Percentiles rank a stretch among this genome's conserved stretches.
phyloP scores from a whole-genome alignment of 2,329 filamentous ascomycete species.

The Eutypella sp. region DNA sequence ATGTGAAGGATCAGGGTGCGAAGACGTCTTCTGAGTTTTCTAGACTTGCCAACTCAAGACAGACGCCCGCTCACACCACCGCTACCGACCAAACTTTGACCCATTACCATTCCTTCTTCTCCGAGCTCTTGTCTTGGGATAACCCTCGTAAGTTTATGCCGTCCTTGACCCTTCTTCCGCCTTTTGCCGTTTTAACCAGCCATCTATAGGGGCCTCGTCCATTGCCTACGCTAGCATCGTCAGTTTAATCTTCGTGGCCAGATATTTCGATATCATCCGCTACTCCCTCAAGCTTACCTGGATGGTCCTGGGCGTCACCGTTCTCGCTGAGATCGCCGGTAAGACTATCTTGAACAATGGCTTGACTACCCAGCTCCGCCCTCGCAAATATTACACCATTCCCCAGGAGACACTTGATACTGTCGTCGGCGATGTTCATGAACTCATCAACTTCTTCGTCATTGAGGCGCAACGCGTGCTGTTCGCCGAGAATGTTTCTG shows the following conservation, averaged over 20 bases:
- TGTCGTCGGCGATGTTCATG: slow-evolving; percentile 59
- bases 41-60: slow-evolving; percentile 53
- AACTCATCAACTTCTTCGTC: slow-evolving; percentile 67
- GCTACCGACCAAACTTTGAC: slow-evolving; percentile 60
- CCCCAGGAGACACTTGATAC: slow-evolving; percentile 57
- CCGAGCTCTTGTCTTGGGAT: slow-evolving; percentile 64
- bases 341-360: slow-evolving; percentile 58
- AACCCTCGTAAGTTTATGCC: slow-evolving; percentile 52
- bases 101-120: slow-evolving; percentile 68
- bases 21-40: slow-evolving; percentile 53
- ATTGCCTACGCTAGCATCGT: slow-evolving; percentile 59
- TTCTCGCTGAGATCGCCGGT: slow-evolving; percentile 56
- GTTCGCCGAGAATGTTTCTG: slow-evolving; percentile 61
- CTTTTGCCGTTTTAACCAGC: slow-evolving; percentile 1
- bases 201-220: slow-evolving; percentile 51
- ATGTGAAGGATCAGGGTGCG: slow-evolving; percentile 49
- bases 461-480: slow-evolving; percentile 65
- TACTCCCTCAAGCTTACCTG: slow-evolving; percentile 62
- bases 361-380: slow-evolving; percentile 60
- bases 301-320: slow-evolving; percentile 55
- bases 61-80: slow-evolving; percentile 47
- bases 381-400: slow-evolving; percentile 63
- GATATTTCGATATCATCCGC: slow-evolving; percentile 62
- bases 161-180: slow-evolving; percentile 2
- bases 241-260: slow-evolving; percentile 54